Evolutionary conservation across 371 early-diverging fungal species (phyloP).

Genomic region (Neoconidiobolus thromboides): DNA sequence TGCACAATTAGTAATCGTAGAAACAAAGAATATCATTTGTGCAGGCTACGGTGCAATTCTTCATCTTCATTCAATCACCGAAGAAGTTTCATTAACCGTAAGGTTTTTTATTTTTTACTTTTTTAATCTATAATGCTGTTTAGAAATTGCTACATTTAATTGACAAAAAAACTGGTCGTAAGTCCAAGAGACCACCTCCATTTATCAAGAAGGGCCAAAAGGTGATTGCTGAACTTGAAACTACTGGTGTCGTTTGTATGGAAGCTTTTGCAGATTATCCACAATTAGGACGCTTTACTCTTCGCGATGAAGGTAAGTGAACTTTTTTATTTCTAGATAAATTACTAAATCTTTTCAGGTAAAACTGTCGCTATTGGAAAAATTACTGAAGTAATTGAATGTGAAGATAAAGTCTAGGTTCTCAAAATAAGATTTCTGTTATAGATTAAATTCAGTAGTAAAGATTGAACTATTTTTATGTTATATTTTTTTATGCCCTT

Average conservation of each 20-base stretch:
- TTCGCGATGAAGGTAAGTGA: conserved; percentile 73
- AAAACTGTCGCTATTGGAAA: conserved; percentile 87
- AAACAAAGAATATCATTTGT: conserved; percentile 86
- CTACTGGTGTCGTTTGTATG: conserved; percentile 52
- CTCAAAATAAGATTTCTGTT: too few relatives aligned
- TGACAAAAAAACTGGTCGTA: conserved; percentile 71
- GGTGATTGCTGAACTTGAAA: conserved; percentile 67
- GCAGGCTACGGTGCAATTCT: conserved; percentile 84
- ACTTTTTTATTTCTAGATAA: too few relatives aligned
- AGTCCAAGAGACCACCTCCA: conserved; percentile 68
- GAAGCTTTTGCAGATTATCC: conserved; percentile 77
- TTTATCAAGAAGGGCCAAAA: conserved; percentile 82
- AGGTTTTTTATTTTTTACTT: conserved; percentile 3
- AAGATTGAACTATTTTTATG: too few relatives aligned
- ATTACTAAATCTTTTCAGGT: too few relatives aligned
- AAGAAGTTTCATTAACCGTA: conserved; percentile 62
- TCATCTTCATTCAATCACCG: conserved; percentile 74
- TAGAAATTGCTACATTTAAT: conserved; percentile 65
- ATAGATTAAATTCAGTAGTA: too few relatives aligned
- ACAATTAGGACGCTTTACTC: conserved; percentile 88
- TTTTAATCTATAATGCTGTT: background rate
- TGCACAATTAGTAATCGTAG: conserved; percentile 75
- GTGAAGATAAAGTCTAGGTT: too few relatives aligned
- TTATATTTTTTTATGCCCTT: too few relatives aligned
- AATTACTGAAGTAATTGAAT: conserved; percentile 52